Percentiles rank a stretch among this genome's conserved stretches.
Conservation (phyloP, 1,139 yeast species). For the Magnusiomyces paraingens region DNA sequence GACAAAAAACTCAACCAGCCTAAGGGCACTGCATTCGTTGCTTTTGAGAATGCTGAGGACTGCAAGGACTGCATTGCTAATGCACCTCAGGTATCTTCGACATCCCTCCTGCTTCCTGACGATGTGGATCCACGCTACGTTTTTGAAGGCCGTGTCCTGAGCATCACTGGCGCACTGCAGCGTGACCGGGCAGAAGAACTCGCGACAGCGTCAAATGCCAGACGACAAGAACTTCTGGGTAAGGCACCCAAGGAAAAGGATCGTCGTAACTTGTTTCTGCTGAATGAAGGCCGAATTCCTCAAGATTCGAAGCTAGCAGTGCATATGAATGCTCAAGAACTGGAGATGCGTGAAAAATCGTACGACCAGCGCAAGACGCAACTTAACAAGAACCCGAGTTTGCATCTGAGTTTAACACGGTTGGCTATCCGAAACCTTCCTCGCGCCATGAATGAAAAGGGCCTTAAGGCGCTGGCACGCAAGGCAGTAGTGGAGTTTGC, state of each 20-base stretch:
- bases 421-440: slow-evolving; percentile 92
- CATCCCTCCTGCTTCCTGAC: slow-evolving; percentile 82
- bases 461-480: slow-evolving; percentile 86
- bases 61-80: slow-evolving; percentile 61
- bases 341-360: slow-evolving; percentile 85
- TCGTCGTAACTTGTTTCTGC: slow-evolving; percentile 72
- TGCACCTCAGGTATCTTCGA: slow-evolving; percentile 73
- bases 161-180: slow-evolving; percentile 79
- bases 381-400: slow-evolving; percentile 79
- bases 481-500: slow-evolving; percentile 95
- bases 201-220: slow-evolving; percentile 64
- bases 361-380: slow-evolving; percentile 83
- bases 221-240: slow-evolving; percentile 71
- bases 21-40: slow-evolving; percentile 93
- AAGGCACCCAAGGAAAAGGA: slow-evolving; percentile 76
- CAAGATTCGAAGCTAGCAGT: slow-evolving; percentile 74
- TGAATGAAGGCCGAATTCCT: slow-evolving; percentile 91
- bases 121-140: slow-evolving; percentile 87
- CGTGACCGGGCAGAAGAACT: slow-evolving; percentile 76
- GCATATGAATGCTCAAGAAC: slow-evolving; percentile 59
- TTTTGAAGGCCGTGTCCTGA: slow-evolving; percentile 84
- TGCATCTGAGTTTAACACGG: slow-evolving; percentile 88
- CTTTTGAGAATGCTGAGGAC: slow-evolving; percentile 58
- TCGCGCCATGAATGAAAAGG: slow-evolving; percentile 81
- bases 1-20: slow-evolving; percentile 84